A percentile compares a stretch with the other conserved stretches of the same genome.
Evolutionary conservation across 306 rosid genomes (phyloP).

Genomic region (Medicago arabica): DNA sequence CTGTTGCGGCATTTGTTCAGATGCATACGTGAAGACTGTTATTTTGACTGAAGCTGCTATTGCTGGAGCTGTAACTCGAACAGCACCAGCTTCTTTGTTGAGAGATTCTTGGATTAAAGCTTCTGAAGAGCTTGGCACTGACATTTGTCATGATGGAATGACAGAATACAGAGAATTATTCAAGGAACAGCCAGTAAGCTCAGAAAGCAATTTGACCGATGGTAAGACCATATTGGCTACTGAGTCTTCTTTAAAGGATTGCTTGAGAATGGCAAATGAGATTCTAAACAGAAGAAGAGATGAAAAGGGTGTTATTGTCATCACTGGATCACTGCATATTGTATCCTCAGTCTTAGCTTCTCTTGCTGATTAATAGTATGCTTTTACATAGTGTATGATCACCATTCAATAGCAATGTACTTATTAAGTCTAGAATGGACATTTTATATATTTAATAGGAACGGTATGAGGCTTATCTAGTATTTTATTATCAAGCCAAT

Average conservation of each 20-base stretch:
- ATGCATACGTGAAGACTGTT: slow-evolving; percentile 56
- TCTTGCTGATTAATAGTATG: slow-evolving; percentile 38
- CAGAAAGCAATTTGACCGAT: slow-evolving; percentile 40
- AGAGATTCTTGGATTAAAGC: slow-evolving; percentile 80
- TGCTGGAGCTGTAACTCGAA: slow-evolving; percentile 76
- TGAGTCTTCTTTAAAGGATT: slow-evolving; percentile 53
- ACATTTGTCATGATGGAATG: slow-evolving; percentile 45
- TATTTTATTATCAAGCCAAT: neutral
- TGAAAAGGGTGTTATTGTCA: slow-evolving; percentile 52
- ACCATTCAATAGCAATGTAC: slow-evolving; percentile 4
- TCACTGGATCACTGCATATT: slow-evolving; percentile 82
- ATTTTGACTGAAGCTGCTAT: slow-evolving; percentile 73
- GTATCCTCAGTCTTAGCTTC: slow-evolving; percentile 60
- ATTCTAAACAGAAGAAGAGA: slow-evolving; percentile 48
- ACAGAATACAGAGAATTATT: slow-evolving; percentile 43
- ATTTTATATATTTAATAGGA: neutral
- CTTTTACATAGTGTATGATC: slow-evolving; percentile 7
- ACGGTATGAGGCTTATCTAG: neutral
- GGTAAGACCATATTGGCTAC: slow-evolving; percentile 53
- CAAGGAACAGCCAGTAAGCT: slow-evolving; percentile 37
- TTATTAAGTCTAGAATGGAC: neutral
- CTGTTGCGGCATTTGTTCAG: slow-evolving; percentile 50
- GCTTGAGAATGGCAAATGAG: slow-evolving; percentile 59
- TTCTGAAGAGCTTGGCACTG: slow-evolving; percentile 59
- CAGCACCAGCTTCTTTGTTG: slow-evolving; percentile 56